phyloP scores from a whole-genome alignment of 228 moss, liverwort and hornwort species.

The Sphagnum fallax region DNA sequence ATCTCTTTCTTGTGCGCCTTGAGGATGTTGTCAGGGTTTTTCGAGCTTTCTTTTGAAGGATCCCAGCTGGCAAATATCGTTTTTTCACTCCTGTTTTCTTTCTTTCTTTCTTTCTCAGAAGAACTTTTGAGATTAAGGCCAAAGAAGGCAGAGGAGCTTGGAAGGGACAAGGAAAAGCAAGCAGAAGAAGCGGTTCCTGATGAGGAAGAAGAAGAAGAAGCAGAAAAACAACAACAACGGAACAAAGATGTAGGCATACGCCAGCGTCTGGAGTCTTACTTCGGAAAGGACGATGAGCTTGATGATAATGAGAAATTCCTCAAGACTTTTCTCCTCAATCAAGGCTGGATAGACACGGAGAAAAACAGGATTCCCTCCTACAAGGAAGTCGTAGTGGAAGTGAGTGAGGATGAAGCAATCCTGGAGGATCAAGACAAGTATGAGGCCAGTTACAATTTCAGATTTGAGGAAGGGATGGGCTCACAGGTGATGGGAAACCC shows the following conservation, averaged over 20 bases:
- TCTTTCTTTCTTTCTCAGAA: constrained; percentile 10
- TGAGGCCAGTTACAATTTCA: constrained; percentile 86
- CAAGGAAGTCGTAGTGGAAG: constrained; percentile 40
- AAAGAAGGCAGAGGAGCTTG: constrained; percentile 59
- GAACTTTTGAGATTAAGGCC: constrained; percentile 60
- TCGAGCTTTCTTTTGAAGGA: too few species aligned
- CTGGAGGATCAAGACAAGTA: constrained; percentile 76
- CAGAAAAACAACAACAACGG: constrained; percentile 32
- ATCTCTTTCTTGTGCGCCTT: too few species aligned
- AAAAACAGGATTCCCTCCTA: constrained; percentile 32
- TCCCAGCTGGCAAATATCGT: not conserved
- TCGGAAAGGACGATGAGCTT: constrained; percentile 79
- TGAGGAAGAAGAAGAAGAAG: constrained; percentile 57
- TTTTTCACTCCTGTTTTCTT: not conserved
- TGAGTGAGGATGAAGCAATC: constrained; percentile 75
- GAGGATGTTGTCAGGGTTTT: too few species aligned
- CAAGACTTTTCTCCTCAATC: constrained; percentile 72
- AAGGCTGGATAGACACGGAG: constrained; percentile 92
- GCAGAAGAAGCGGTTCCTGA: not conserved
- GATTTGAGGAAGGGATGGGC: constrained; percentile 74
- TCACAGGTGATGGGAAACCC: constrained; percentile 75
- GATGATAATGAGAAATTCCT: constrained; percentile 75
- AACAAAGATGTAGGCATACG: constrained; percentile 58
- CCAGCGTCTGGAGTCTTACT: constrained; percentile 78
- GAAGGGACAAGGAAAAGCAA: constrained; percentile 55